These are phyloP conservation scores for Hygrophila difformis DNA, from an alignment of 257 asterid genomes.

Conservation along the genomic window DNA sequence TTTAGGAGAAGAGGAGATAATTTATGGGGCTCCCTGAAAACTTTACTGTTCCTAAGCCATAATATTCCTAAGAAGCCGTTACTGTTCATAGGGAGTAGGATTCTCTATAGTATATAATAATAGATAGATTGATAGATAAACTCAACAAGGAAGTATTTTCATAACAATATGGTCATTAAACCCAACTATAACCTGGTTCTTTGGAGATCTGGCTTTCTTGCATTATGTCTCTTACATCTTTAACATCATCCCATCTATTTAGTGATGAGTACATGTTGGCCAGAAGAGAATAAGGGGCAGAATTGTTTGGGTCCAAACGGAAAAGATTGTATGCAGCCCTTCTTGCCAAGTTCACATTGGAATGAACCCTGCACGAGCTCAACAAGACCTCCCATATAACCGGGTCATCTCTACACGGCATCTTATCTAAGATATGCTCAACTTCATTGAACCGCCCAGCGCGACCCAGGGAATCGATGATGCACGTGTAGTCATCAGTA, in stretches of 20 bases:
- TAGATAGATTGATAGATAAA: neutral
- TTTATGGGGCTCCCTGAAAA: no score
- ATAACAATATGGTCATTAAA: conserved; percentile 15
- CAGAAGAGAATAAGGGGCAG: conserved; percentile 48
- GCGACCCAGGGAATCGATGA: conserved; percentile 61
- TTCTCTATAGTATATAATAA: neutral
- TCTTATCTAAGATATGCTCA: conserved; percentile 41
- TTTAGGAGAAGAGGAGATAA: no score
- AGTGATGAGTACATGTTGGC: conserved; percentile 60
- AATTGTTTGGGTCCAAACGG: conserved; percentile 31
- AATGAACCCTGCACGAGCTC: conserved; percentile 60
- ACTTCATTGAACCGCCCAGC: conserved; percentile 58
- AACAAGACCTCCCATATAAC: conserved; percentile 62
- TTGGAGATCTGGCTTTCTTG: conserved; percentile 28
- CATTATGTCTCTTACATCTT: conserved; percentile 35
- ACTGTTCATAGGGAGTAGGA: neutral
- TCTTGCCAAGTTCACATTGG: conserved; percentile 38
- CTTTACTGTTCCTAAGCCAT: no score
- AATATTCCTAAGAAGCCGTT: no score
- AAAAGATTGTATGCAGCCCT: conserved; percentile 63
- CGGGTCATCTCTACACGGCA: conserved; percentile 47
- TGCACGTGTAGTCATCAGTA: conserved; percentile 60
- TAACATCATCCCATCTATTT: conserved; percentile 70
- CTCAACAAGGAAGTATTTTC: neutral
- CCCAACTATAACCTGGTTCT: conserved; percentile 67